These are phyloP conservation scores for Hawksworthiomyces lignivorus DNA, from an alignment of 2,329 filamentous ascomycete genomes.

Conservation along the genomic window DNA sequence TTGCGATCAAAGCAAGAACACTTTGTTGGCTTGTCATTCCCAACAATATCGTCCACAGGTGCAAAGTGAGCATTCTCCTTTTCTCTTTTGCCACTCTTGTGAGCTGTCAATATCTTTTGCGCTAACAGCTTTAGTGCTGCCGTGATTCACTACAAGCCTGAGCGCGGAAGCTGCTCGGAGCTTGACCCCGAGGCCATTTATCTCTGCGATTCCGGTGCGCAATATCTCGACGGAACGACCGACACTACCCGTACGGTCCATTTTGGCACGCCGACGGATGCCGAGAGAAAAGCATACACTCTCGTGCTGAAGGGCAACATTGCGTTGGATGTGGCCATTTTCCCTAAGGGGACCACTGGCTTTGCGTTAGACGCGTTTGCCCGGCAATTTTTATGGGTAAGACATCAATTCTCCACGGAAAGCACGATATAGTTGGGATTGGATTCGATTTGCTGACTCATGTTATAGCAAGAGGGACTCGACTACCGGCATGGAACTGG, in stretches of 20 bases:
- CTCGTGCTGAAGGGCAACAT: slow-evolving; percentile 93
- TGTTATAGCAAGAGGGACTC: slow-evolving; percentile 59
- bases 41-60: slow-evolving; percentile 92
- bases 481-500: slow-evolving; percentile 96
- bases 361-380: slow-evolving; percentile 86
- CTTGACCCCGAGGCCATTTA: slow-evolving; percentile 85
- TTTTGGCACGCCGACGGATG: slow-evolving; percentile 74
- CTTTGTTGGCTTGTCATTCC: slow-evolving; percentile 87
- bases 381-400: slow-evolving; percentile 84
- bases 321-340: slow-evolving; percentile 74
- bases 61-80: slow-evolving; percentile 46
- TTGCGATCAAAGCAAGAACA: slow-evolving; percentile 60
- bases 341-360: slow-evolving; percentile 91
- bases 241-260: slow-evolving; percentile 92
- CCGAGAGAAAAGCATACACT: slow-evolving; percentile 85
- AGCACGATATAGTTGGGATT: too few relatives aligned
- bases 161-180: slow-evolving; percentile 69
- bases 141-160: slow-evolving; percentile 91
- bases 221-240: slow-evolving; percentile 91
- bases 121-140: slow-evolving; percentile 58
- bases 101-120: too few relatives aligned
- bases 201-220: slow-evolving; percentile 94
- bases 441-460: background rate
- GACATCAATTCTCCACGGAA: slow-evolving; percentile 14
- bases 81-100: background rate